Conservation (phyloP, 176 grass and related monocot genomes). For the Pontederia paniculata region DNA sequence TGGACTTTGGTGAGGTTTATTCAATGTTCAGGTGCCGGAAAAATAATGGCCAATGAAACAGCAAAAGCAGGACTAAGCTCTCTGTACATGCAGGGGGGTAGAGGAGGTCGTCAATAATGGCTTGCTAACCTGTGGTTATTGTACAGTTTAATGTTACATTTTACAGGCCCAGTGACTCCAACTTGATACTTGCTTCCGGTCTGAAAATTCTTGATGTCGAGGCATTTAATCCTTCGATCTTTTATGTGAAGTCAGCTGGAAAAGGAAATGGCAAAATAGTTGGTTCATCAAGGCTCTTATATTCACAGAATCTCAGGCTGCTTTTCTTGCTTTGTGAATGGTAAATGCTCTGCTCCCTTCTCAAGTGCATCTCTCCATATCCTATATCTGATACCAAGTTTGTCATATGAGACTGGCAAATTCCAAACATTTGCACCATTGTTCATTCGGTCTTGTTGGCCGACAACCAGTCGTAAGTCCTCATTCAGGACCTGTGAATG, state of each 20-base stretch:
- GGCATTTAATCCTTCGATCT: neutral
- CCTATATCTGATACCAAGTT: conserved; percentile 77
- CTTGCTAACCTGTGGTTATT: conserved; percentile 20
- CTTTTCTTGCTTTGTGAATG: conserved; percentile 48
- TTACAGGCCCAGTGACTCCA: conserved; percentile 2
- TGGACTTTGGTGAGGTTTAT: too few species aligned
- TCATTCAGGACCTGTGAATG: conserved; percentile 80
- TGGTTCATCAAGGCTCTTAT: conserved; percentile 17
- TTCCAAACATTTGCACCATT: conserved; percentile 87
- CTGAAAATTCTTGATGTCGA: conserved; percentile 4
- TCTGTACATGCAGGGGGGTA: neutral
- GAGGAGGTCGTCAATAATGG: neutral
- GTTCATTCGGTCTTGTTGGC: conserved; percentile 94
- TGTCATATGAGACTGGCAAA: conserved; percentile 79
- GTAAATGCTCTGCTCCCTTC: conserved; percentile 38
- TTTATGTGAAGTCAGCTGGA: neutral
- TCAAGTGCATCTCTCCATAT: conserved; percentile 74
- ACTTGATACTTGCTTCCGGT: neutral
- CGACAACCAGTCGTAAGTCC: conserved; percentile 76
- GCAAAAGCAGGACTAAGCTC: neutral
- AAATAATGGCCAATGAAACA: neutral
- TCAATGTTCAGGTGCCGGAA: neutral
- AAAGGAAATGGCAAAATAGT: conserved; percentile 26
- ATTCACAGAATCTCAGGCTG: conserved; percentile 23
- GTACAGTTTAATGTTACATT: conserved; percentile 28